Base-by-base conservation (phyloP, 768 basidiomycete genomes). In the Xerocomellus chrysenteron region DNA sequence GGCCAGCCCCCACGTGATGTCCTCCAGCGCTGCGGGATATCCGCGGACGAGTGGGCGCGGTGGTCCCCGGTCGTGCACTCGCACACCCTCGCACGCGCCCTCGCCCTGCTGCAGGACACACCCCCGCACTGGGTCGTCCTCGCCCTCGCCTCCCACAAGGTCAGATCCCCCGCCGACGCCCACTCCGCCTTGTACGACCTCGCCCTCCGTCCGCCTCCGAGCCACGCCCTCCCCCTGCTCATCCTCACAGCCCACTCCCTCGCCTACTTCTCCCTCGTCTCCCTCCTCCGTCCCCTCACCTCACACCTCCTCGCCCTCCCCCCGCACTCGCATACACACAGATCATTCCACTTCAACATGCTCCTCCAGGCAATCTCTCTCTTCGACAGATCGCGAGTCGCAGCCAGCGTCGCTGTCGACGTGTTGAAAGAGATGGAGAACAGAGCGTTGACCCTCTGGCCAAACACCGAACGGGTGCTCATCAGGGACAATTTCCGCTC, bases 71-170 rank as follows among this genome's bases (percentile, higher is more conserved):
- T 75, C 32, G 57, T 82, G 17, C 58, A 60, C 43, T 65, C 75
- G 6, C 61, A 68, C 30, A 71, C 75, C 42, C 66, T 82, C 14
- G 66, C 69, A 32, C 39, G 52, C 26, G 74, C 77, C 1, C 46
- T 76, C 7, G 43, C 56, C 19, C 37, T 59, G 16, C 33, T 77
- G 7, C 58, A 56, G 28, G 52, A 10, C 57, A 52, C 4, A 30
- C 46, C 74, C 13, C 86, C 87, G 0, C 59, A 76, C 0, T 88
- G 85, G 85, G 69, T 85, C n/a, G 65, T 80, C 12, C 68, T 88
- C 32, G 75, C 78, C 44, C 72, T 87, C 41, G 69, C 80, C 16
- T 70, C 66, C 4, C 76, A 76, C 68, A 80, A 77, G 65, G 73
- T 84, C 12, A 71, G 65, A n/a, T 78, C 79, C 0, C 66, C 75